Evolutionary conservation across 345 rosid genomes (phyloP), one percentile per base, ranked within the genome.

Genomic region (Murraya paniculata): DNA sequence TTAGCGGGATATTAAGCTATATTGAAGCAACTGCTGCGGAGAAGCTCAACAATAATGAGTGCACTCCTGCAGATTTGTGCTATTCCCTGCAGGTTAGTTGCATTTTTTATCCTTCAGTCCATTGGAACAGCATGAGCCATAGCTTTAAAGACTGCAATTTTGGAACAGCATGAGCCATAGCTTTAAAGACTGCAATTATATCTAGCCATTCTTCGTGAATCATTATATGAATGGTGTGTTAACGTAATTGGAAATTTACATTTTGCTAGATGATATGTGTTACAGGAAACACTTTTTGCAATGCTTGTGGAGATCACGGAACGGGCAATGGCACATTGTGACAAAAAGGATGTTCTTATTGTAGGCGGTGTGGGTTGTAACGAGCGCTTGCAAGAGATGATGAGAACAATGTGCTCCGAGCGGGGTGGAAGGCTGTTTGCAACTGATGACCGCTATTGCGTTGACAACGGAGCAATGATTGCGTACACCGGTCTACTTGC

Each of bases 261-360:
- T 73, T 30, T 76, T 9, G 31, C n/a, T 36, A 62, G 9, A 35
- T 38, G 14, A 77, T 48, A 22, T 64, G 38, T 64, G 31, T 55
- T 59, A 70, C 83, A 96, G 98, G 98, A 94, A 82, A 94, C 98
- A 0, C 68, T 96, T 58, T 96, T 90, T 61, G 98, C 98, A 1
- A 96, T 94, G 99, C 89, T 96, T 22, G 98, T 94, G 86, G 98
- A 96, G 91, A 96, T 96, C 35, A 96, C 98, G 0, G 98, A 96
- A 79, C 85, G 97, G 48, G 98, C 99, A 6, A 96, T 96, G 99
- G 99, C 99, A 0, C 98, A 96, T 81, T 94, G 99, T 19, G 99
- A 96, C 84, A 89, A 83, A 86, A 94, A 88, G 78, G 98, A 96
- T 39, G 88, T 96, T 83, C 91, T 96, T 56, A 96, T 96, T 57